Base-by-base conservation (phyloP, 2,329 filamentous ascomycete genomes). In the Pyrenophora tritici-repentis region DNA sequence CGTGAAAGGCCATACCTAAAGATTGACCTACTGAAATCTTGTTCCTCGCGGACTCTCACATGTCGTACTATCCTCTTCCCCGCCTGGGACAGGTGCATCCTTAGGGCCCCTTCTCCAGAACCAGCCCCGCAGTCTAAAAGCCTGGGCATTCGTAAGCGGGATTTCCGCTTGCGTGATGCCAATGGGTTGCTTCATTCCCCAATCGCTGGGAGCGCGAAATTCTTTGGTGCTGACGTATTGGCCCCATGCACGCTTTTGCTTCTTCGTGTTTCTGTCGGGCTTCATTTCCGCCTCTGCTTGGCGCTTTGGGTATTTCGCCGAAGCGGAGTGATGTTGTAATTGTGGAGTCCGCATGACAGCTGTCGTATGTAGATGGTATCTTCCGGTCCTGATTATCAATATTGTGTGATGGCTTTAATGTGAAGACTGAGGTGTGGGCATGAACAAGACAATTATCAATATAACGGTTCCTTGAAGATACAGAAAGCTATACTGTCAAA, bases 161-260 rank as follows among this genome's bases (percentile, higher is more conserved):
- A 22, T 33, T 6, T 26, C 16, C 12, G 33, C 24, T 37, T 42
- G 34, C 26, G 35, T 46, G 14, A 46, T 24, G 26, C 35, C 34
- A n/a, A 34, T 17, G 9, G 33, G 18, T n/a, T 46, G 2, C 18
- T 26, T n/a, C 6, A 32, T 26, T 14, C 35, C 43, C 35, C 35
- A 34, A 3, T 17, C 32, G 22, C 35, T 39, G 17, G 43, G 18
- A 31, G 24, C 5, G 6, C 35, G 17, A 29, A 33, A 39, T 1
- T 38, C 35, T 22, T 39, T 12, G 6, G 38, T 14, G 34, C 26
- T 39, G 43, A 46, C 43, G 18, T 46, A 33, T 22, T 46, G 35
- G 24, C 17, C 17, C 12, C 20, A 12, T 16, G 29, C 8, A n/a
- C 14, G 38, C 43, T 26, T 46, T 5, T 39, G 43, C n/a, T 34